These are phyloP conservation scores for Fusarium camptoceras DNA, from an alignment of 2,329 filamentous ascomycete genomes.

Conservation along the genomic window DNA sequence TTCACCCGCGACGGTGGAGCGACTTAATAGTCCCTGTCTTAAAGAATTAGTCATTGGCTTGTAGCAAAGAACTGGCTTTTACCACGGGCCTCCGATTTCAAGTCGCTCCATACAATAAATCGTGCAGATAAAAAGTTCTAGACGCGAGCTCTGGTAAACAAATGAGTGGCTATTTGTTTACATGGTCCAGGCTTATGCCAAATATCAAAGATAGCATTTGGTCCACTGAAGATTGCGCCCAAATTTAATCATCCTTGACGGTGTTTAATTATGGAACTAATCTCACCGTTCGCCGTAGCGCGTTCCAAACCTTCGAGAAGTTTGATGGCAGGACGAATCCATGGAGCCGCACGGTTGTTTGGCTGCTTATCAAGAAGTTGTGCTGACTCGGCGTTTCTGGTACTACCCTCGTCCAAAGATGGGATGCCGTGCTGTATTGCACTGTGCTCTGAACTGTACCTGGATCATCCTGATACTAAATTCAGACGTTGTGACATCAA, in stretches of 20 bases:
- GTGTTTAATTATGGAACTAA: slow-evolving; percentile 46
- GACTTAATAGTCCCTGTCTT: background rate
- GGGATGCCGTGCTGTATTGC: background rate
- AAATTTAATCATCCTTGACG: slow-evolving; percentile 34
- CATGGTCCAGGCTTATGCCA: slow-evolving; percentile 32
- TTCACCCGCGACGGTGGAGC: background rate
- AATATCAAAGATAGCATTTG: slow-evolving; percentile 32
- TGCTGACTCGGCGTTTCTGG: slow-evolving; percentile 29
- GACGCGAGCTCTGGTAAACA: background rate
- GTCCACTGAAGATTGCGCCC: slow-evolving; percentile 46
- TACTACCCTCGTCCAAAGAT: slow-evolving; percentile 20
- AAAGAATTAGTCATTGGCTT: background rate
- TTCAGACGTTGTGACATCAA: slow-evolving; percentile 34
- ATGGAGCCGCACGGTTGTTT: slow-evolving; percentile 44
- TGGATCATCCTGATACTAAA: slow-evolving; percentile 35
- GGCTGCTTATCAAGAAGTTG: slow-evolving; percentile 16
- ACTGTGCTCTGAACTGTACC: background rate
- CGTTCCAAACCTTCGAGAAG: slow-evolving; percentile 49
- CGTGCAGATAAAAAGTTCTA: background rate
- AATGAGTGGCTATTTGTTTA: background rate
- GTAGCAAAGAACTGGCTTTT: background rate
- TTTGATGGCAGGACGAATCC: slow-evolving; percentile 44
- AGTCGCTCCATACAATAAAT: background rate
- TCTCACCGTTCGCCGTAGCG: slow-evolving; percentile 43
- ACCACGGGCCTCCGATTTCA: background rate